Percentiles rank a stretch among this genome's conserved stretches.
phyloP scores from a whole-genome alignment of 2,329 filamentous ascomycete species.

The Calonectria crousiana region DNA sequence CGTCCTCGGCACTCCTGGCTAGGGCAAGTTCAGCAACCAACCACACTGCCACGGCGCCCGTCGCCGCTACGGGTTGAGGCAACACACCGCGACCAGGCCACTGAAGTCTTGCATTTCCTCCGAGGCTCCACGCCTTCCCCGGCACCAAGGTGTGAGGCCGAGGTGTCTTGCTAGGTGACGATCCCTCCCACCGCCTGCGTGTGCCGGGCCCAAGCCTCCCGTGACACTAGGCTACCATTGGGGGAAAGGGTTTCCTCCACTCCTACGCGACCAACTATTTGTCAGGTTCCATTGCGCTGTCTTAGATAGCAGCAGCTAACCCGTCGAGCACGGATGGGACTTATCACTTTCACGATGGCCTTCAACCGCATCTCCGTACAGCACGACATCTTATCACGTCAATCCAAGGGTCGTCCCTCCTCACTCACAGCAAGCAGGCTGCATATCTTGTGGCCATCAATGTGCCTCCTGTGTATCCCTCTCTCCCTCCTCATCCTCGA shows the following conservation, averaged over 20 bases:
- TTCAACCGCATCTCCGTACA: conserved; percentile 23
- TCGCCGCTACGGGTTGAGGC: conserved; percentile 13
- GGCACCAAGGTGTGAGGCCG: conserved; percentile 4
- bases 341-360: conserved; percentile 35
- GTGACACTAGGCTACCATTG: conserved; percentile 41
- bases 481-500: not conserved
- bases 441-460: not conserved
- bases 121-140: not conserved
- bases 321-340: conserved; percentile 33
- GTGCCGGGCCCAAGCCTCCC: conserved; percentile 41
- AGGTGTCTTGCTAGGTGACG: conserved; percentile 30
- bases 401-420: not conserved
- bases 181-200: conserved; percentile 32
- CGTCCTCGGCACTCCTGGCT: not conserved
- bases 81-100: not conserved
- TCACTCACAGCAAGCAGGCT: not conserved
- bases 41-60: conserved; percentile 1
- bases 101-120: conserved; percentile 5
- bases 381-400: not conserved
- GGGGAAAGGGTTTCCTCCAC: conserved; percentile 19
- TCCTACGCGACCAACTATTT: conserved; percentile 19
- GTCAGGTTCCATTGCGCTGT: conserved; percentile 26
- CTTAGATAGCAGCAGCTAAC: conserved; percentile 12
- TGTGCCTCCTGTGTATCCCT: not conserved
- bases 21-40: conserved; percentile 20